Percentiles rank a stretch among this genome's conserved stretches.
Evolutionary conservation across 148 eudicot species (phyloP).

Genomic region (Gaultheria prostrata): DNA sequence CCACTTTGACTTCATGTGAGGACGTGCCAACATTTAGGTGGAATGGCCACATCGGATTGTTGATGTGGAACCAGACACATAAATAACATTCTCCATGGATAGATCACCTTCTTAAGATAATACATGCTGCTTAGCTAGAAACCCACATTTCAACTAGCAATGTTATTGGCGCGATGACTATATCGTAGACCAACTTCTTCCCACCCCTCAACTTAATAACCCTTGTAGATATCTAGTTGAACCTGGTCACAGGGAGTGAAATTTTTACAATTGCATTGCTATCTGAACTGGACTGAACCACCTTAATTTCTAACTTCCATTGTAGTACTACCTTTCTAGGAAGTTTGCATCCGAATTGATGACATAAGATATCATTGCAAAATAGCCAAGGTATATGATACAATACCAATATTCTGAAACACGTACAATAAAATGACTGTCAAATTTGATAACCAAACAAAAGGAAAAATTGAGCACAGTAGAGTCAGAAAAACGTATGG

Average conservation of each 20-base stretch:
- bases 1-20: neutral
- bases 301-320: neutral
- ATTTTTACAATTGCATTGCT: neutral
- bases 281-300: neutral
- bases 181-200: neutral
- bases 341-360: constrained; percentile 8
- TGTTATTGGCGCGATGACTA: neutral
- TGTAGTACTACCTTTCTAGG: neutral
- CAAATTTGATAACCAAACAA: neutral
- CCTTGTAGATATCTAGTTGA: neutral
- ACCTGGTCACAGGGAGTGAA: neutral
- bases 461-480: neutral
- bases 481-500: neutral
- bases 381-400: neutral
- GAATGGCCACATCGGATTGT: neutral
- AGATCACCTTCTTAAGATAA: neutral
- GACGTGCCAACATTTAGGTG: neutral
- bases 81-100: neutral
- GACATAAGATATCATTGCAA: neutral
- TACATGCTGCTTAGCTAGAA: neutral
- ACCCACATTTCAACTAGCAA: neutral
- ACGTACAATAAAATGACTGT: neutral
- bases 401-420: neutral
- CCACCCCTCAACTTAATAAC: neutral
- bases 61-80: neutral